phyloP scores from a whole-genome alignment of 495 filamentous ascomycete species.

The Mytilinidion resinicola region DNA sequence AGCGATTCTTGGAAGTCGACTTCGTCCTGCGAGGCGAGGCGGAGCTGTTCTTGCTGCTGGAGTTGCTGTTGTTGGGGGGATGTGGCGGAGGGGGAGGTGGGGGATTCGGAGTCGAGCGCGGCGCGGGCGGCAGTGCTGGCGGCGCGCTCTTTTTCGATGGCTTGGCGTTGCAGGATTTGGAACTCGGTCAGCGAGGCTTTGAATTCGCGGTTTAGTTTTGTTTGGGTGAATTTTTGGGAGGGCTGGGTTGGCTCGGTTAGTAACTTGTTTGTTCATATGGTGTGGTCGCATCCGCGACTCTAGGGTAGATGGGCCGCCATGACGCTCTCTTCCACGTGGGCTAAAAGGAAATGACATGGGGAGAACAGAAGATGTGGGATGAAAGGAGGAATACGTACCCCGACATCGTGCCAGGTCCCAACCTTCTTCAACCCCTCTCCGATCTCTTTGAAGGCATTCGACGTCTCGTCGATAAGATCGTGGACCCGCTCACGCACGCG shows the following conservation, averaged over 20 bases:
- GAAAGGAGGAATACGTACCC: constrained; percentile 50
- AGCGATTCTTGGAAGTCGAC: constrained; percentile 96
- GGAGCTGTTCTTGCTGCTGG: constrained; percentile 71
- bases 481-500: constrained; percentile 85
- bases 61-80: constrained; percentile 62
- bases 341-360: background rate
- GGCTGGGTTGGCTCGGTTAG: constrained; percentile 47
- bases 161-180: constrained; percentile 78
- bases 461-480: constrained; percentile 75
- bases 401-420: constrained; percentile 83
- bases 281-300: no score
- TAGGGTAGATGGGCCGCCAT: no score
- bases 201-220: constrained; percentile 90
- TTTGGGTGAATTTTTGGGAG: constrained; percentile 87
- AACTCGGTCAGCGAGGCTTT: constrained; percentile 80
- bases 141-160: constrained; percentile 86
- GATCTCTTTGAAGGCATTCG: constrained; percentile 80
- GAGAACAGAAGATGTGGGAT: background rate
- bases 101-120: constrained; percentile 50
- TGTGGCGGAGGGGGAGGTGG: constrained; percentile 27
- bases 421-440: constrained; percentile 91
- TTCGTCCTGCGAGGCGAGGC: constrained; percentile 84
- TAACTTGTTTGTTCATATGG: background rate
- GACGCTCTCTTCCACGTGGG: no score
- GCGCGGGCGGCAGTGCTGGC: constrained; percentile 72